Base-by-base conservation (phyloP, 345 rosid genomes). In the Eucalyptus decipiens region DNA sequence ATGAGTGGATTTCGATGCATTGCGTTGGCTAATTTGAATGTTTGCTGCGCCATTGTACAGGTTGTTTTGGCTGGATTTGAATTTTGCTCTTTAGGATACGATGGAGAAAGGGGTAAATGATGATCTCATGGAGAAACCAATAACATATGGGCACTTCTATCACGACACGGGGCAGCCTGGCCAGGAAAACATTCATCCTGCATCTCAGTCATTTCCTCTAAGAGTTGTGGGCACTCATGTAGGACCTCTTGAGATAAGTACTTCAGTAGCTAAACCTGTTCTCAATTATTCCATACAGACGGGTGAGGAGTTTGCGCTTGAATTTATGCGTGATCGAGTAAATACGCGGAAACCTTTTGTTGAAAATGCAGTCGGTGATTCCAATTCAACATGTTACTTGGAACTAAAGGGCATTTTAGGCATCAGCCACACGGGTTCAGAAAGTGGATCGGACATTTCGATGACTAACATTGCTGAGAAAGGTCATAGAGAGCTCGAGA, bases 231-330 rank as follows among this genome's bases (percentile, higher is more conserved):
- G 90, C 89, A 62, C 91, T 89, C 91, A 58, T 86, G 34, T 88
- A 86, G 93, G 92, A 69, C 94, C 93, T 90, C 93, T 91, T 88
- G 93, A 92, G 69, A 90, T 87, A 42, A 92, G 90, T 89, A 88
- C 65, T 80, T 87, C 95, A 7, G 98, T 94, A 93, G 96, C 91
- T 89, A 96, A 94, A 90, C 94, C 97, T 8, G 97, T 94, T 49
- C 97, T 56, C 91, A 94, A 95, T 92, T 96, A 80, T 92, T 97
- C 99, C 86, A 94, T 96, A 89, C 97, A 94, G 89, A 97, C 98
- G 48, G 99, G 99, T 17, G 99, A 97, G 93, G 99, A 97, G 91
- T 97, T 97, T 87, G 93, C 98, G 91, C 94, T 97, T 72, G 99
- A 95, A 91, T 97, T 97, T 91, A 94, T 96, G 97, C 96, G 95